A percentile compares a stretch with the other conserved stretches of the same genome.
Evolutionary conservation across 1,284 basidiomycete species (phyloP).

Genomic region (Vanrija sp.): DNA sequence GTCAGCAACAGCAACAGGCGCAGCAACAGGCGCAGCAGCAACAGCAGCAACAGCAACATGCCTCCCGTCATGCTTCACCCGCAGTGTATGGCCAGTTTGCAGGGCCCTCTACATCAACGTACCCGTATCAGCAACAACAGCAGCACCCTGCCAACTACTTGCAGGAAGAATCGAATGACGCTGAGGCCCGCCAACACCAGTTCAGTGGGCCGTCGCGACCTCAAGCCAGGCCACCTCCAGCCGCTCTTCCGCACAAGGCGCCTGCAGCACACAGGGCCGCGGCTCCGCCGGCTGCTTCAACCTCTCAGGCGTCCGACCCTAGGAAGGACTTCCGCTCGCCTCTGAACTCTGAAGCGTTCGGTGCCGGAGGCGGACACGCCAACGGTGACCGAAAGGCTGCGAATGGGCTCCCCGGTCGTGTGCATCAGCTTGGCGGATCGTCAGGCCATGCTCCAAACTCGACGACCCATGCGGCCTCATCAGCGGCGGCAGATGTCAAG

Average conservation of each 20-base stretch:
- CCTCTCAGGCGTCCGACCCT: not conserved
- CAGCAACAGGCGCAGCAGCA: constrained; percentile 3
- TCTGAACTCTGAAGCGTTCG: not conserved
- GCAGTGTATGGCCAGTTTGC: constrained; percentile 18
- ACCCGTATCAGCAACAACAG: constrained; percentile 6
- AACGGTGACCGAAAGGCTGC: constrained; percentile 9
- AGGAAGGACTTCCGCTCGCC: not conserved
- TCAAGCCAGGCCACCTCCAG: not conserved
- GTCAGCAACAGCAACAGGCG: constrained; percentile 1
- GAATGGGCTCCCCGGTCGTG: constrained; percentile 2
- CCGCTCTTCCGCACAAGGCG: not conserved
- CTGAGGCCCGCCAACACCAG: constrained; percentile 3
- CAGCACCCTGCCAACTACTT: constrained; percentile 14
- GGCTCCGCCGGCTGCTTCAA: not conserved
- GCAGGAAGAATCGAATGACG: constrained; percentile 1
- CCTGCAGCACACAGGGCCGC: not conserved
- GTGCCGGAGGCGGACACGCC: not conserved
- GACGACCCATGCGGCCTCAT: too few species aligned
- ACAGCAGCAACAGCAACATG: constrained; percentile 7
- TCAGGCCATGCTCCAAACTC: too few species aligned
- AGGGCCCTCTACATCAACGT: constrained; percentile 9
- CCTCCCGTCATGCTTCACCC: constrained; percentile 34
- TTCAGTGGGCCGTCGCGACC: not conserved
- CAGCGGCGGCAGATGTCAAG: constrained; percentile 1
- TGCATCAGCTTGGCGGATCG: too few species aligned